Evolutionary conservation across 2,329 filamentous ascomycete genomes (phyloP).

Genomic region (Paraphaeosphaeria minitans): DNA sequence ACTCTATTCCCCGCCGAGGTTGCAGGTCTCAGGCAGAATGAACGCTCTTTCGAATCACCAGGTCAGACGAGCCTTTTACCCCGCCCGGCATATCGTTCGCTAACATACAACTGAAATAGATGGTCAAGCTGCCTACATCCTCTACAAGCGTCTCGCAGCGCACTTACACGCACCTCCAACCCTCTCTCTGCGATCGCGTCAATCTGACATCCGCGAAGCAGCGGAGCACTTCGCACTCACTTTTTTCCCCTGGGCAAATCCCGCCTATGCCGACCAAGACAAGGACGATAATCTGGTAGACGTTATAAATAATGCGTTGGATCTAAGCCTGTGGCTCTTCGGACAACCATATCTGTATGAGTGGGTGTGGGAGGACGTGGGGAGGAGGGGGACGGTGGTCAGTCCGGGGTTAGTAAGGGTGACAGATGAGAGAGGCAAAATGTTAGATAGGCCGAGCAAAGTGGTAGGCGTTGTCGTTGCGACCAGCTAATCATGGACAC

Average conservation of each 20-base stretch:
- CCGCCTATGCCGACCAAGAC: constrained; percentile 30
- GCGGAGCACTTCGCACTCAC: constrained; percentile 42
- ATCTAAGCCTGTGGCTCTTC: constrained; percentile 36
- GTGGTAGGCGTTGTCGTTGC: constrained; percentile 13
- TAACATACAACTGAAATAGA: constrained; percentile 12
- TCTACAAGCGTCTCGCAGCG: constrained; percentile 35
- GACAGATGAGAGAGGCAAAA: constrained; percentile 13
- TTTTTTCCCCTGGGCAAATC: constrained; percentile 45
- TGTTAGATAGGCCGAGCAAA: constrained; percentile 8
- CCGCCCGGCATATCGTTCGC: neutral
- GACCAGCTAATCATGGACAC: too few species aligned
- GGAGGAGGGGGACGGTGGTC: constrained; percentile 29
- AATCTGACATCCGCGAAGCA: constrained; percentile 37
- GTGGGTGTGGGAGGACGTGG: constrained; percentile 34
- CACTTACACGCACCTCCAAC: constrained; percentile 29
- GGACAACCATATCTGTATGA: constrained; percentile 33
- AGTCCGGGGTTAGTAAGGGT: constrained; percentile 27
- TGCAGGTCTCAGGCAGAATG: constrained; percentile 13
- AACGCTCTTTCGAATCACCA: constrained; percentile 12
- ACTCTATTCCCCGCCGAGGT: constrained; percentile 36
- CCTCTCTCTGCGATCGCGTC: constrained; percentile 8
- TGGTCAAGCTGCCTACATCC: constrained; percentile 24
- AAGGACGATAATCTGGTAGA: constrained; percentile 35
- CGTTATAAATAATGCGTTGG: constrained; percentile 32
- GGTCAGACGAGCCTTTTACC: constrained; percentile 7